Base-by-base conservation (phyloP, 805 yeast genomes). In the Wickerhamomyces ciferrii region DNA sequence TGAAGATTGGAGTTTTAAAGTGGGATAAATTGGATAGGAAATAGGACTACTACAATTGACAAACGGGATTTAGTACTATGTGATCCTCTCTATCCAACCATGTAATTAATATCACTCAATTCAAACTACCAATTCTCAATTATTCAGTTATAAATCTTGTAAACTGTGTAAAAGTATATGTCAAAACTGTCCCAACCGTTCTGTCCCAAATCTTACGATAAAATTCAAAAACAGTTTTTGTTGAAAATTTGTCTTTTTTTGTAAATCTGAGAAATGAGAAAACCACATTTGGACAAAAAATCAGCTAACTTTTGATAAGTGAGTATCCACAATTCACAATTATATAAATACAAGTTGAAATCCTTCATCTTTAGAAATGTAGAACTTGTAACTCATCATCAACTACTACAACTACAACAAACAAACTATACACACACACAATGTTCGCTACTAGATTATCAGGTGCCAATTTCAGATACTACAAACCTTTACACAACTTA, bases 391-490 rank as follows among this genome's bases (percentile, higher is more conserved):
- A 8, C 8, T 23, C 8, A 23, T 23, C 25, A 23, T 23, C 31
- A 27, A 8, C 31, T 7, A 27, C 31, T 8, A 23, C 25, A 23
- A 6, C 25, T 8, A 29, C 32, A 29, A 29, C 32, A 15, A 17
- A 10, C 37, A n/a, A 35, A 18, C n/a, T n/a, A n/a, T n/a, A n/a
- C n/a, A n/a, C n/a, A n/a, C 13, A 35, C 38, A 35, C 38, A 27
- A 55, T 52, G 58, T 38, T 50, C 40, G 49, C 54, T 19, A 46
- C 59, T 11, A 46, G 46, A 14, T 39, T 50, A 35, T 41, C 44
- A 9, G 21, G 20, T 5, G 43, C 48, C 42, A 52, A 49, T 49
- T 50, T 55, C 49, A 53, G 56, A 52, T 55, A 55, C 49, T 20
- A 45, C 27, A 17, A 41, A 29, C 18, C 47, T 10, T 15, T 17